Conservation (phyloP, 305 asterid species). For the Fraxinus platypoda region DNA sequence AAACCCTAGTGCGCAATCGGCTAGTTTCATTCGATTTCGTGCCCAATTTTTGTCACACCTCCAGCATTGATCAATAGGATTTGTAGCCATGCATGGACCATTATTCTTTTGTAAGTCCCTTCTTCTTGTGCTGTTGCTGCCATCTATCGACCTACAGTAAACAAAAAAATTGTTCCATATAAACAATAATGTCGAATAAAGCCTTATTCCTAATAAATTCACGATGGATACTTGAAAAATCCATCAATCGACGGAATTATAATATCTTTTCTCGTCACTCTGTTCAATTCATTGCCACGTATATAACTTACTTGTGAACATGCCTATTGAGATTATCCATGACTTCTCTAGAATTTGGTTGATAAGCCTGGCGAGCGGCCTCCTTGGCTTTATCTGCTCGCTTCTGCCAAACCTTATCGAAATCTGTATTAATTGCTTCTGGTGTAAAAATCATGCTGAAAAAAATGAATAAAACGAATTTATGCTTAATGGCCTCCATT, state of each 20-base stretch:
- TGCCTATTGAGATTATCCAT: conserved; percentile 31
- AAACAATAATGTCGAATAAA: background rate
- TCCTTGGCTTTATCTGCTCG: conserved; percentile 37
- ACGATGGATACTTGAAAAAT: background rate
- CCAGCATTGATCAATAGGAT: conserved; percentile 66
- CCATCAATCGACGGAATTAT: background rate
- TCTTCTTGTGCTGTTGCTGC: conserved; percentile 35
- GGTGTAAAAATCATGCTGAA: conserved; percentile 14
- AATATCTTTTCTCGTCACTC: background rate
- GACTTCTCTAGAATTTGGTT: conserved; percentile 40
- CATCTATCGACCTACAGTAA: conserved; percentile 22
- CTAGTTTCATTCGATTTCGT: conserved; percentile 31
- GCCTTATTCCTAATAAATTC: background rate
- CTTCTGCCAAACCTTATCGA: conserved; percentile 34
- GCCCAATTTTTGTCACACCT: conserved; percentile 50
- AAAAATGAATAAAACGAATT: conserved; percentile 24
- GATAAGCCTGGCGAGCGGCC: conserved; percentile 42
- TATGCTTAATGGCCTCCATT: conserved; percentile 32
- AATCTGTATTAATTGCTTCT: conserved; percentile 16
- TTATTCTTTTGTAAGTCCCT: conserved; percentile 3
- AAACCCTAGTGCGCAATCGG: conserved; percentile 51
- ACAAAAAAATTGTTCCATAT: no score
- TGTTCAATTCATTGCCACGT: background rate
- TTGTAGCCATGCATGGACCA: conserved; percentile 44
- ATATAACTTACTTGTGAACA: conserved; percentile 37